phyloP scores from a whole-genome alignment of 2,329 filamentous ascomycete species.

The Alternaria infectoria region DNA sequence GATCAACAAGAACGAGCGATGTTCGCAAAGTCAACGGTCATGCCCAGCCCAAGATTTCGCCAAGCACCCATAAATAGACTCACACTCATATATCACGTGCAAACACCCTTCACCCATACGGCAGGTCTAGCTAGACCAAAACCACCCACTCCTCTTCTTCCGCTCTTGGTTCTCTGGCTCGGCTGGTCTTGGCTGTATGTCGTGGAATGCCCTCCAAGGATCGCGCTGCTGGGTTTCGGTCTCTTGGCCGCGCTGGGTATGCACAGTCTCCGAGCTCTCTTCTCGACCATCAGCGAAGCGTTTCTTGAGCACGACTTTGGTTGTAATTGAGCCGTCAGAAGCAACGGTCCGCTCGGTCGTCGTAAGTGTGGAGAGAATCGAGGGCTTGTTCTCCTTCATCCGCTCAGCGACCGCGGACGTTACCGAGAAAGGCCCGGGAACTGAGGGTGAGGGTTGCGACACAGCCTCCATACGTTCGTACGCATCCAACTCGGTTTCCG shows the following conservation, averaged over 20 bases:
- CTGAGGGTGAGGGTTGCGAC: not conserved
- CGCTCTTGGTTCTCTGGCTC: conserved; percentile 10
- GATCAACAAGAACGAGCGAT: not conserved
- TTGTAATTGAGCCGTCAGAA: conserved; percentile 64
- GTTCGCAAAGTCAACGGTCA: not conserved
- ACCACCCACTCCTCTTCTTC: conserved; percentile 37
- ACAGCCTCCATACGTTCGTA: conserved; percentile 55
- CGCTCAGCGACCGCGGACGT: conserved; percentile 13
- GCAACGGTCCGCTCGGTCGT: conserved; percentile 62
- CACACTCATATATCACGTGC: not conserved
- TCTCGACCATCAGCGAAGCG: conserved; percentile 66
- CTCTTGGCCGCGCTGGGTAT: conserved; percentile 48
- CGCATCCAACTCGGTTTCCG: conserved; percentile 58
- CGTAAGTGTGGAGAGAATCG: conserved; percentile 62
- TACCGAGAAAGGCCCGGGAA: conserved; percentile 9
- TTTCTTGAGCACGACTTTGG: conserved; percentile 63
- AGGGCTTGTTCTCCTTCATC: conserved; percentile 23
- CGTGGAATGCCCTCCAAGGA: conserved; percentile 18
- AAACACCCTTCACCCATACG: not conserved
- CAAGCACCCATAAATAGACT: not conserved
- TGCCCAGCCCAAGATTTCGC: not conserved
- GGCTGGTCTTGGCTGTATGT: conserved; percentile 7
- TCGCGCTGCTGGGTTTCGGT: conserved; percentile 6
- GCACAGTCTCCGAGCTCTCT: conserved; percentile 62
- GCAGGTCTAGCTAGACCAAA: conserved; percentile 33